A percentile compares a stretch with the other conserved stretches of the same genome.
Evolutionary conservation across 495 filamentous ascomycete genomes (phyloP).

Genomic region (Cenococcum geophilum): DNA sequence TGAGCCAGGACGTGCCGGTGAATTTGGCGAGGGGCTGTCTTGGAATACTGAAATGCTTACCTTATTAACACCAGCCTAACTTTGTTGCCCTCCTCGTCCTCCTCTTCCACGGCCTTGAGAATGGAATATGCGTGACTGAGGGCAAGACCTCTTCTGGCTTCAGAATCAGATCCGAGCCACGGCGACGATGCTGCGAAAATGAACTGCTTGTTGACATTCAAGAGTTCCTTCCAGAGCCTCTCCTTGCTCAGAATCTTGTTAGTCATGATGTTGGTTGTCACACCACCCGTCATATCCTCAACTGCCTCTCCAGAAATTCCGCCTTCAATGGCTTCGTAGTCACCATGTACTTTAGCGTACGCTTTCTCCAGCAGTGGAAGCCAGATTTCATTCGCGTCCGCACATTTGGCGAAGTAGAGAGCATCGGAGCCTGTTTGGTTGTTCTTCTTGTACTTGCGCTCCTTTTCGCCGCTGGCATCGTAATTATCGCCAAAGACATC

Average conservation of each 20-base stretch:
- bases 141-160: constrained; percentile 62
- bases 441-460: constrained; percentile 25
- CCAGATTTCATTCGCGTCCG: constrained; percentile 86
- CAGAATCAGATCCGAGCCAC: constrained; percentile 42
- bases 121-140: constrained; percentile 82
- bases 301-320: constrained; percentile 80
- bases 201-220: constrained; percentile 79
- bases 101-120: constrained; percentile 69
- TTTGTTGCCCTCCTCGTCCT: constrained; percentile 50
- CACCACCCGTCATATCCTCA: constrained; percentile 88
- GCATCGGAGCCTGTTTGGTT: constrained; percentile 63
- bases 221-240: constrained; percentile 82
- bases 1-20: too few species aligned
- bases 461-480: constrained; percentile 19
- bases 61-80: constrained; percentile 26
- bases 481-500: constrained; percentile 46
- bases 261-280: constrained; percentile 72
- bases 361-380: constrained; percentile 90
- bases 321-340: constrained; percentile 74
- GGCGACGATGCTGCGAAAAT: constrained; percentile 55
- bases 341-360: constrained; percentile 90
- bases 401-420: constrained; percentile 80
- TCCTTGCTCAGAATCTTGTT: constrained; percentile 82
- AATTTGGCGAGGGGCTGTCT: not conserved
- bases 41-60: constrained; percentile 3